Evolutionary conservation across 192 early-diverging fungal species (phyloP).

Genomic region (Entomortierella lignicola): DNA sequence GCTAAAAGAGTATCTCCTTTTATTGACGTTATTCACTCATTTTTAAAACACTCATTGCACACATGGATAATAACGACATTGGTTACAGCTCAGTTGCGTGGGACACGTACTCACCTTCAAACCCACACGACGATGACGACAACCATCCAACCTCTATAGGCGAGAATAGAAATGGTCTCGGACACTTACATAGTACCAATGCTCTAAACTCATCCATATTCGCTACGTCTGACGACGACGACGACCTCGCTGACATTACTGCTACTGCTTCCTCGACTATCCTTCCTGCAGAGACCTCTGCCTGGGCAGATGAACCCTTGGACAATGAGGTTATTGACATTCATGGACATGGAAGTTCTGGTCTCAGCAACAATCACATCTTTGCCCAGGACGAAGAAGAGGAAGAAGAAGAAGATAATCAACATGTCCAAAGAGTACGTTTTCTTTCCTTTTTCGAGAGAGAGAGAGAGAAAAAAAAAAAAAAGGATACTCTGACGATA

Average conservation of each 20-base stretch:
- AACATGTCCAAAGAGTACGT: slow-evolving; percentile 31
- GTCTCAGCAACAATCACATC: neutral
- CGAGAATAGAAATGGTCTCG: slow-evolving; percentile 4
- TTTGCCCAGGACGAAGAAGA: slow-evolving; percentile 17
- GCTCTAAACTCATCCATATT: slow-evolving; percentile 31
- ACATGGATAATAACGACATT: slow-evolving; percentile 46
- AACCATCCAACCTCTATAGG: neutral
- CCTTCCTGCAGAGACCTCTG: slow-evolving; percentile 49
- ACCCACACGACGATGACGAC: slow-evolving; percentile 16
- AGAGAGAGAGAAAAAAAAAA: no score
- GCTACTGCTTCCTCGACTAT: slow-evolving; percentile 41
- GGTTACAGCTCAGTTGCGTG: slow-evolving; percentile 54
- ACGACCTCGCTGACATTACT: slow-evolving; percentile 35
- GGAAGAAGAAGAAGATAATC: neutral
- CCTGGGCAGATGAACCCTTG: slow-evolving; percentile 51
- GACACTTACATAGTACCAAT: slow-evolving; percentile 14
- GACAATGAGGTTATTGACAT: slow-evolving; percentile 55
- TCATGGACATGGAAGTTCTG: slow-evolving; percentile 19
- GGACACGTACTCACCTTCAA: slow-evolving; percentile 45
- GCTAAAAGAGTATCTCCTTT: no score
- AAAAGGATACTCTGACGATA: no score
- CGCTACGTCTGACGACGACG: slow-evolving; percentile 48
- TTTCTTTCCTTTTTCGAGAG: neutral
- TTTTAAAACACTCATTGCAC: neutral
- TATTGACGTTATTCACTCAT: neutral